Evolutionary conservation across 768 basidiomycete genomes (phyloP).

Genomic region (Russula ochroleuca): DNA sequence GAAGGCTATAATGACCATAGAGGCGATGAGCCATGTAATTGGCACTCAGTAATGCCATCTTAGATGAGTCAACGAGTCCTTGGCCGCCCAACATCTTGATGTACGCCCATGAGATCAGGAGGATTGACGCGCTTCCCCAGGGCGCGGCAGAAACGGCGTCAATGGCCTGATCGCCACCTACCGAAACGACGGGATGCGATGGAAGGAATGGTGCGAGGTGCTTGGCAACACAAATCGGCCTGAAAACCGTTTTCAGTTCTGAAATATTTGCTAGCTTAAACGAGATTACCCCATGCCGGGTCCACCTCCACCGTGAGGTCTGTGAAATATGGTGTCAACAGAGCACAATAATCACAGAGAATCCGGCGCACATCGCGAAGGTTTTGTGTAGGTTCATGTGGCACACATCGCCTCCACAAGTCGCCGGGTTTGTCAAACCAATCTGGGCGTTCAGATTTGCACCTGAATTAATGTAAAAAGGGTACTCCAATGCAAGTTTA

Average conservation of each 20-base stretch:
- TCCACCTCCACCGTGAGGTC: slow-evolving; percentile 95
- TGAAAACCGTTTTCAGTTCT: slow-evolving; percentile 30
- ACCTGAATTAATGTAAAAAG: slow-evolving; percentile 36
- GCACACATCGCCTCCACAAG: slow-evolving; percentile 96
- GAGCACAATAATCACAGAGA: slow-evolving; percentile 1
- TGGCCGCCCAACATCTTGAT: slow-evolving; percentile 99
- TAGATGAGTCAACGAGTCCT: slow-evolving; percentile 81
- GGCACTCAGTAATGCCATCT: slow-evolving; percentile 85
- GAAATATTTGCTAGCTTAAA: background rate
- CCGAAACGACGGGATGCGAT: slow-evolving; percentile 69
- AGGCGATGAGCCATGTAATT: slow-evolving; percentile 96
- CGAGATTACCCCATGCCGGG: slow-evolving; percentile 81
- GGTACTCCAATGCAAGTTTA: background rate
- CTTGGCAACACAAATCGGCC: slow-evolving; percentile 90
- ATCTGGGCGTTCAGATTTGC: slow-evolving; percentile 95
- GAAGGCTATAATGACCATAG: slow-evolving; percentile 74
- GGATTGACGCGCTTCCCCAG: slow-evolving; percentile 91
- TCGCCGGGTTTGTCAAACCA: slow-evolving; percentile 86
- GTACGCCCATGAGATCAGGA: slow-evolving; percentile 97
- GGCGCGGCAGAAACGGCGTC: slow-evolving; percentile 88
- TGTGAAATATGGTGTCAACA: slow-evolving; percentile 31
- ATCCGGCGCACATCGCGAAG: slow-evolving; percentile 73
- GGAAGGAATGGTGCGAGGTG: slow-evolving; percentile 96
- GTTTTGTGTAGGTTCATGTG: slow-evolving; percentile 99
- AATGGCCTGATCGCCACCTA: slow-evolving; percentile 68